Evolutionary conservation across 2,329 filamentous ascomycete species (phyloP).

Genomic region (Talaromyces sp.): DNA sequence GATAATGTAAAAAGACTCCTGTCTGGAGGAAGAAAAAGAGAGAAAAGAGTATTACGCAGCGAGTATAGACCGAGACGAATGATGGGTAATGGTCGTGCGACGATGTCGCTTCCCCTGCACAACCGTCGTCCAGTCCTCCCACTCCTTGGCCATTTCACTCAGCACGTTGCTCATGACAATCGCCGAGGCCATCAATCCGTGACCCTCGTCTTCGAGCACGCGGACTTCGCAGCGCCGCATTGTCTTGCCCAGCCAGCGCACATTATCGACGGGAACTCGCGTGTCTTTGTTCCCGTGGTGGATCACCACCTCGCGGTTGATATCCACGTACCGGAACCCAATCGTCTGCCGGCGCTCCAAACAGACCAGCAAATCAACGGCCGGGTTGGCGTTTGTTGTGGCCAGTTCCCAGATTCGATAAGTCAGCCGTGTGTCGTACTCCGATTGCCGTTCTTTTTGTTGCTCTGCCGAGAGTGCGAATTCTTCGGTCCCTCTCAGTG

Average conservation of each 20-base stretch:
- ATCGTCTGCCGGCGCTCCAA: constrained; percentile 86
- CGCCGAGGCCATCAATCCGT: constrained; percentile 93
- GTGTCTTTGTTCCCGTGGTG: constrained; percentile 90
- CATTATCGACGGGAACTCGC: constrained; percentile 89
- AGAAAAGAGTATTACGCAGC: constrained; percentile 1
- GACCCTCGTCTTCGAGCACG: constrained; percentile 84
- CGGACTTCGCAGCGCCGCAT: constrained; percentile 92
- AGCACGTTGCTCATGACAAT: constrained; percentile 90
- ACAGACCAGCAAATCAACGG: constrained; percentile 87
- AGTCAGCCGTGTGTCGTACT: constrained; percentile 79
- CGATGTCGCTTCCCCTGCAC: constrained; percentile 39
- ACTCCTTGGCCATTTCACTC: constrained; percentile 89
- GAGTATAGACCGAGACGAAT: constrained; percentile 17
- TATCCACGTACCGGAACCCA: constrained; percentile 95
- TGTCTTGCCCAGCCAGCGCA: constrained; percentile 86
- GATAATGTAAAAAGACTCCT: not conserved
- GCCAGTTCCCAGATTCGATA: constrained; percentile 92
- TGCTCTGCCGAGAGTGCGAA: constrained; percentile 17
- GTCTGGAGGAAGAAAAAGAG: not conserved
- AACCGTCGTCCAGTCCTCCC: constrained; percentile 76
- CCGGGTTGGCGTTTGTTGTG: constrained; percentile 86
- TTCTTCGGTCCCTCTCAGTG: not conserved
- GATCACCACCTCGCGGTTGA: constrained; percentile 84
- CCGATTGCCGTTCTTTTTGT: constrained; percentile 33
- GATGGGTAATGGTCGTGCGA: constrained; percentile 22